Conservation (phyloP, 306 rosid genomes). For the Trichosanthes truncata region DNA sequence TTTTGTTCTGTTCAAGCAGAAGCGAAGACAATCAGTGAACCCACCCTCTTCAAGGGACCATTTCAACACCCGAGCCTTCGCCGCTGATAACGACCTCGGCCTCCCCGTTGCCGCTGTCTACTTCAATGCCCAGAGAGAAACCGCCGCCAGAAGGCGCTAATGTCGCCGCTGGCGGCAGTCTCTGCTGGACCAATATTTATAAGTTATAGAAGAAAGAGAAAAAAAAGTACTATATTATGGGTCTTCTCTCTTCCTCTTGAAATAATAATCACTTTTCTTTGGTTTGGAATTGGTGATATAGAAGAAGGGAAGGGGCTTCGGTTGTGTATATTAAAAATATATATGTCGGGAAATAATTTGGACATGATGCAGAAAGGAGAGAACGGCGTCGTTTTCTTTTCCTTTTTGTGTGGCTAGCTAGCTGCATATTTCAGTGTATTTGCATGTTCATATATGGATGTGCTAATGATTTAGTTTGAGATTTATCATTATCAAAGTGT, state of each 20-base stretch:
- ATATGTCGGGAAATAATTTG: neutral
- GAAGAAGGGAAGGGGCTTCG: neutral
- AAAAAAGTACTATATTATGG: neutral
- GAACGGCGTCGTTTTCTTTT: neutral
- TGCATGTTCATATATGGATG: neutral
- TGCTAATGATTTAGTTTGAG: neutral
- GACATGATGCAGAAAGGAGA: neutral
- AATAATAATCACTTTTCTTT: neutral
- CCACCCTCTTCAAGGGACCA: slow-evolving; percentile 7
- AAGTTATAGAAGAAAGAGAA: too few species aligned
- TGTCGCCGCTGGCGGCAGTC: neutral
- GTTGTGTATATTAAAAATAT: neutral
- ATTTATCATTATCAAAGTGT: neutral
- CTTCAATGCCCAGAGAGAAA: slow-evolving; percentile 15
- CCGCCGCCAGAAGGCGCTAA: slow-evolving; percentile 10
- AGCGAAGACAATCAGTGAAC: slow-evolving; percentile 3
- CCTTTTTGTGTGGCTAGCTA: neutral
- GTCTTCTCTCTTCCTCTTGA: neutral
- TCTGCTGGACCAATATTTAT: too few species aligned
- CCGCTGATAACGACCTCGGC: slow-evolving; percentile 9
- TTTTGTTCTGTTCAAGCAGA: slow-evolving; percentile 14
- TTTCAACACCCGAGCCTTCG: slow-evolving; percentile 10
- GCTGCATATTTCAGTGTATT: neutral
- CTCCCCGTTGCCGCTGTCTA: slow-evolving; percentile 14
- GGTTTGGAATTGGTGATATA: neutral